Conservation (phyloP, 2,329 filamentous ascomycete species). For the Pseudomassariella vexata region DNA sequence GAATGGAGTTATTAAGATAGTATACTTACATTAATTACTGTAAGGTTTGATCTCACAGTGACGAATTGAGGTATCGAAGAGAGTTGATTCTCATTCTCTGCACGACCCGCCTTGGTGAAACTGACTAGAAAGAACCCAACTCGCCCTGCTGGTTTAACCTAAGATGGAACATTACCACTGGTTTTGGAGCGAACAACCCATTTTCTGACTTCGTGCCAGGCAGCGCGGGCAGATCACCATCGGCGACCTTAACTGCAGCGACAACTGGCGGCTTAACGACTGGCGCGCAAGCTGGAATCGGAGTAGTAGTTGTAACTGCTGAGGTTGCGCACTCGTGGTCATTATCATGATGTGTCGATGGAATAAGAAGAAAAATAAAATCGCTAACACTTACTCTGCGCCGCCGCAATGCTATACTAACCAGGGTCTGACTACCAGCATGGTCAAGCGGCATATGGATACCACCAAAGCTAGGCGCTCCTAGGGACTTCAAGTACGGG, state of each 20-base stretch:
- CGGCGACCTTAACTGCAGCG: not conserved
- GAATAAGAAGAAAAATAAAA: slow-evolving; percentile 7
- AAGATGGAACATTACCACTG: slow-evolving; percentile 1
- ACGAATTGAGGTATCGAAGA: too few relatives aligned
- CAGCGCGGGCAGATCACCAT: slow-evolving; percentile 4
- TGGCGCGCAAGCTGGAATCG: slow-evolving; percentile 9
- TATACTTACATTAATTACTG: too few relatives aligned
- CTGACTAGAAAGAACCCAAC: slow-evolving; percentile 5
- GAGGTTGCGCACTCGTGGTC: slow-evolving; percentile 7
- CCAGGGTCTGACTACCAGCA: too few relatives aligned
- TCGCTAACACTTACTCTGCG: too few relatives aligned
- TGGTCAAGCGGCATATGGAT: too few relatives aligned
- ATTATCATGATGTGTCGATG: slow-evolving; percentile 1
- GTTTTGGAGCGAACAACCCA: slow-evolving; percentile 5
- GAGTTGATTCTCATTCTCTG: too few relatives aligned
- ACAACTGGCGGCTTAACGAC: slow-evolving; percentile 1
- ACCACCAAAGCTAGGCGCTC: too few relatives aligned
- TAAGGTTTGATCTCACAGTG: too few relatives aligned
- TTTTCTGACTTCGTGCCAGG: slow-evolving; percentile 1
- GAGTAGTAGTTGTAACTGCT: slow-evolving; percentile 5
- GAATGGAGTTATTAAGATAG: too few relatives aligned
- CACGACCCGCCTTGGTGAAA: not conserved
- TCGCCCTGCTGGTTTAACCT: slow-evolving; percentile 10
- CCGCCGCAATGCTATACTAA: too few relatives aligned
- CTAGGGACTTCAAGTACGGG: too few relatives aligned